Base-by-base conservation (phyloP, 2,329 filamentous ascomycete species). In the Tympanopsis confertula region DNA sequence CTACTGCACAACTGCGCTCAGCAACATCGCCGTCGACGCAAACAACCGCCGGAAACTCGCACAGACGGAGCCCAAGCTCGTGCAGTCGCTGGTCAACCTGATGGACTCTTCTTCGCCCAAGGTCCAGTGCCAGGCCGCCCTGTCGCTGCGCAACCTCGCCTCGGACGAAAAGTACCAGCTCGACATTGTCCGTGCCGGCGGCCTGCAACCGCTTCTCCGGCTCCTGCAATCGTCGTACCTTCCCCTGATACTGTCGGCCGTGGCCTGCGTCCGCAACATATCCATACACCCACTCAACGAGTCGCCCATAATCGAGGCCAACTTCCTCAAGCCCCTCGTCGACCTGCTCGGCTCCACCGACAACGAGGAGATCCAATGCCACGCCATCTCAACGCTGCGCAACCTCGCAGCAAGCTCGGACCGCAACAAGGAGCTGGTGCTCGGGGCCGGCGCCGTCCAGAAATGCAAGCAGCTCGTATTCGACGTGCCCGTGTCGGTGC, bases 101-200 rank as follows among this genome's bases (percentile, higher is more conserved):
- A 96, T 96, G 88, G 89, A 95, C 56, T 95, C 89, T 0, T 88
- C 86, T 14, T 95, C 89, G 2, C 87, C 88, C 35, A 98, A 96
- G 60, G 91, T 98, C 10, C 91, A 98, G 59, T 96, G 91, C 55
- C 91, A 98, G 65, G 91, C 91, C 38, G 91, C 91, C 17, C 68
- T 98, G 33, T 91, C 91, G 18, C 76, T 98, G 36, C 78, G 91
- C 51, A 98, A 98, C 54, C 69, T 98, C 38, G 91, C 91, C 4
- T 98, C 91, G 13, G 91, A 98, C 56, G 91, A 98, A 58, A 94
- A 95, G 56, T 98, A 98, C 54, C 91, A 98, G 61, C 76, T 98
- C 36, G 91, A 98, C 55, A 96, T 98, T 49, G 91, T 98, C 29
- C 78, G 87, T 44, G 83, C 87, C 32, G 79, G 83, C 46, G 91